Conservation (phyloP, 129 eudicot species). For the Flaveria linearis region DNA sequence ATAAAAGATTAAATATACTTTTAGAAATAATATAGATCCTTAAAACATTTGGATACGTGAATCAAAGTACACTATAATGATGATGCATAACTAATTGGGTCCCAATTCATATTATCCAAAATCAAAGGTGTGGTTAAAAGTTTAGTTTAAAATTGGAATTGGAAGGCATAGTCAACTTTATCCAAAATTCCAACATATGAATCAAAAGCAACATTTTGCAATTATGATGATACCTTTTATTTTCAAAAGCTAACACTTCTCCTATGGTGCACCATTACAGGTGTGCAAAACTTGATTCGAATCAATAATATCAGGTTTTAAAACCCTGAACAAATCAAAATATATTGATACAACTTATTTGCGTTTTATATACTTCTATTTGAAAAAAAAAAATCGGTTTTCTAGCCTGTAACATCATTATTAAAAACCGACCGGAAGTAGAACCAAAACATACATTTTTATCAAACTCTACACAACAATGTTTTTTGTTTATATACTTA, state of each 20-base stretch:
- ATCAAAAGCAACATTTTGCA: conserved; percentile 26
- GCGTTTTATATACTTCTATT: no score
- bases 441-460: no score
- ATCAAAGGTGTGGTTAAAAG: conserved; percentile 20
- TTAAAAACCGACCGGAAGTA: no score
- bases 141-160: conserved; percentile 6
- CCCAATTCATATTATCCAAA: conserved; percentile 28
- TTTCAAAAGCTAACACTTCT: background rate
- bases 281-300: background rate
- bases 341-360: no score
- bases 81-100: conserved; percentile 22
- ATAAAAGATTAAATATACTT: background rate
- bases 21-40: conserved; percentile 14
- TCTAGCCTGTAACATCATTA: no score
- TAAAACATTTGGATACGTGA: conserved; percentile 27
- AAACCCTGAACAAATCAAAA: no score
- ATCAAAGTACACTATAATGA: conserved; percentile 31
- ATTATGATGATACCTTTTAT: conserved; percentile 19
- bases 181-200: conserved; percentile 31
- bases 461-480: no score
- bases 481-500: no score
- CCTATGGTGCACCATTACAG: background rate
- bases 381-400: no score
- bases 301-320: background rate
- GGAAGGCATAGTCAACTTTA: conserved; percentile 27